Base-by-base conservation (phyloP, 768 basidiomycete species). In the Agaricus blazei region DNA sequence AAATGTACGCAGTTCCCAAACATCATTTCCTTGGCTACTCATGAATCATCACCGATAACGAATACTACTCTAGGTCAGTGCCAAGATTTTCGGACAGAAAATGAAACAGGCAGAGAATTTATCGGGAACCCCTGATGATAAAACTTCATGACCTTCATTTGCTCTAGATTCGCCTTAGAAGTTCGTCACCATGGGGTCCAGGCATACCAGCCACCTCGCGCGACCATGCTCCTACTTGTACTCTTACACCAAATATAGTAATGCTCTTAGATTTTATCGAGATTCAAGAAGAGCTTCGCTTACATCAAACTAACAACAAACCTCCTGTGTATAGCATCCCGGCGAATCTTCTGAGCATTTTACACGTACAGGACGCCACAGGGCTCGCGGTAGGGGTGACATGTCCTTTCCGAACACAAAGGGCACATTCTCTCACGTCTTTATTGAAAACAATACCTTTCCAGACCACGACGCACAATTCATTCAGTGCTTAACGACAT, bases 81-180 rank as follows among this genome's bases (percentile, higher is more conserved):
- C 89, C 58, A 92, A 89, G 70, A 86, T 91, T 57, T 67, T 90
- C 44, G 84, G 85, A 9, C 75, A 84, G 67, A 76, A 74, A 60
- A 67, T 86, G 69, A 77, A 81, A 63, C 78, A 72, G 51, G 72
- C 69, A 51, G 71, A 75, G 60, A 69, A 70, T 45, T 58, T 15
- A 6, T 5, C 73, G 51, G 70, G 67, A 58, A 70, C 73, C 64
- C 63, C 69, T 62, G 70, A 76, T 56, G 59, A 65, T 55, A 68
- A 66, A 59, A 52, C 54, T 19, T 14, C 54, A 23, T 55, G 48
- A 55, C 47, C 34, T 28, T 31, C 37, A 28, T 19, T 29, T 29
- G 29, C 29, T 55, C 52, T 23, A 47, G 52, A 28, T 40, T 37
- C 37, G 34, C 19, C 45, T 38, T 45, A 45, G 44, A 45, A 8